Base-by-base conservation (phyloP, 2,329 filamentous ascomycete genomes). In the Botrytis porri region DNA sequence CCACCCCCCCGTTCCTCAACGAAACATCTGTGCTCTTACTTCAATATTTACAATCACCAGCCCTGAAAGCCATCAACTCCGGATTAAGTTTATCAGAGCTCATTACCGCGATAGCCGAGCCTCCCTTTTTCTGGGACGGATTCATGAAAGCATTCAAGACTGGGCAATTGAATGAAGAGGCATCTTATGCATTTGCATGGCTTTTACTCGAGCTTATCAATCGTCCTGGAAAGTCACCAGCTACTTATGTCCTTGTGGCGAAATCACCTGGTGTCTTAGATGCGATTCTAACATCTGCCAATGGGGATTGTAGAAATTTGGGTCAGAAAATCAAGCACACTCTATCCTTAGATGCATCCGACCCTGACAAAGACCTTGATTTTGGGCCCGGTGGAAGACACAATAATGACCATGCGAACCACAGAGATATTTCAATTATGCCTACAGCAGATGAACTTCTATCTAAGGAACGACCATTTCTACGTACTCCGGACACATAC, bases 361-460 rank as follows among this genome's bases (percentile, higher is more conserved):
- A 77, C 64, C 62, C 71, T 9, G 63, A 69, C 48, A 48, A 18
- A 25, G 43, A 72, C 29, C 25, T 10, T 10, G 75, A 75, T 9
- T 59, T 62, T 6, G 67, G 61, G 1, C 86, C 90, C 0, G 92
- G 92, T 0, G 91, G 91, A 0, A 86, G 92, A 0, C 92, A 95
- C 75, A 90, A 94, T 80, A 95, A 95, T 71, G 92, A 94, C 76
- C 87, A 87, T 77, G 82, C 77, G 1, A 85, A 93, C 75, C 90
- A 90, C 76, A 84, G 87, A 0, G 74, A 88, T 0, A 88, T 93
- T 48, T 82, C 86, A 3, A 89, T 94, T 22, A 85, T 88, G 65
- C 92, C 92, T 0, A 94, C 91, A 0, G 80, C 85, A 0, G 88
- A 91, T 67, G 92, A 94, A 77, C 84, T 94, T 1, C 73, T 83